Percentiles rank a stretch among this genome's conserved stretches.
Evolutionary conservation across 1,284 basidiomycete genomes (phyloP).

Genomic region (Trichosporon sp.): DNA sequence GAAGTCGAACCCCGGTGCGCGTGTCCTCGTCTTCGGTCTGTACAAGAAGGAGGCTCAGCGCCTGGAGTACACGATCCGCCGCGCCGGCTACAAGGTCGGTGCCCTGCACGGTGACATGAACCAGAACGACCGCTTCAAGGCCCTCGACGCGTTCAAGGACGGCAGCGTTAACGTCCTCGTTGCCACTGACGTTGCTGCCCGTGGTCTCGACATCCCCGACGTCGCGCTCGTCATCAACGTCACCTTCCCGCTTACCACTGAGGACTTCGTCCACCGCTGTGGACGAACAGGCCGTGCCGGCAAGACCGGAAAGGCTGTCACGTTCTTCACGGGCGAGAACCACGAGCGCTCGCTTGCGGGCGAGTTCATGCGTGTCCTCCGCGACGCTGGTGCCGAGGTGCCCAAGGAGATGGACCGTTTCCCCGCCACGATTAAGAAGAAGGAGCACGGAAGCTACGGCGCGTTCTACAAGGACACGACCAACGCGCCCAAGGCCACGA

Average conservation of each 20-base stretch:
- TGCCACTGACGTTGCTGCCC: slow-evolving; percentile 95
- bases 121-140: slow-evolving; percentile 78
- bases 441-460: slow-evolving; percentile 54
- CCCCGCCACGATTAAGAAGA: slow-evolving; percentile 97
- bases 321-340: slow-evolving; percentile 88
- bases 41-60: slow-evolving; percentile 97
- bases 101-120: slow-evolving; percentile 90
- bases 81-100: slow-evolving; percentile 78
- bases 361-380: slow-evolving; percentile 84
- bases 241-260: slow-evolving; percentile 90
- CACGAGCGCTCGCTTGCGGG: slow-evolving; percentile 87
- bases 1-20: slow-evolving; percentile 52
- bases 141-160: slow-evolving; percentile 83
- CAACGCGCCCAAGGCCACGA: slow-evolving; percentile 71
- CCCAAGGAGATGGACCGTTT: slow-evolving; percentile 78
- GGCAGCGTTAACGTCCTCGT: slow-evolving; percentile 81
- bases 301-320: slow-evolving; percentile 84
- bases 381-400: slow-evolving; percentile 72
- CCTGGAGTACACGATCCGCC: slow-evolving; percentile 73
- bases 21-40: slow-evolving; percentile 87
- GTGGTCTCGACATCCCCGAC: slow-evolving; percentile 94
- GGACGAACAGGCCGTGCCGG: slow-evolving; percentile 94
- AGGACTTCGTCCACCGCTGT: slow-evolving; percentile 92
- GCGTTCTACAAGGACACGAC: slow-evolving; percentile 78
- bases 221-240: slow-evolving; percentile 91